Conservation (phyloP, 768 basidiomycete genomes). For the Rhizopogon roseolus region DNA sequence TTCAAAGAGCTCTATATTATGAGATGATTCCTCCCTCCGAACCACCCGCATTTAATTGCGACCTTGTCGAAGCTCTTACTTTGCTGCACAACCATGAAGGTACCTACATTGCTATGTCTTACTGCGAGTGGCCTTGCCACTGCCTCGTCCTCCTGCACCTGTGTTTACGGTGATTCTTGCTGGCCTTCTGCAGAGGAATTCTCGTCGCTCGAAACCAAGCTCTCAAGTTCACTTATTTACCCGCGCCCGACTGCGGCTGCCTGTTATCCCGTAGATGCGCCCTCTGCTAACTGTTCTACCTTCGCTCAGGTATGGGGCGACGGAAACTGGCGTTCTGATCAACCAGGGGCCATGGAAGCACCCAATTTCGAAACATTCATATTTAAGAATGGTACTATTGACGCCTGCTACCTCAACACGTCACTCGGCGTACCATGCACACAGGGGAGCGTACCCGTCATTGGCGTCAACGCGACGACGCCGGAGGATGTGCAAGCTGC, state of each 20-base stretch:
- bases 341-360: slow-evolving; percentile 35
- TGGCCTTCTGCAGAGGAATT: slow-evolving; percentile 38
- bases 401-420: slow-evolving; percentile 31
- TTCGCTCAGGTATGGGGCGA: slow-evolving; percentile 23
- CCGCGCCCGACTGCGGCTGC: slow-evolving; percentile 35
- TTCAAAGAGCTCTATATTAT: no score
- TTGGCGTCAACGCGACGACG: slow-evolving; percentile 17
- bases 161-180: slow-evolving; percentile 25
- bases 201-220: slow-evolving; percentile 23
- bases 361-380: slow-evolving; percentile 29
- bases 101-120: not conserved
- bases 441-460: slow-evolving; percentile 16
- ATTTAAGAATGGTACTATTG: slow-evolving; percentile 42
- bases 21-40: no score
- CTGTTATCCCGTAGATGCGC: slow-evolving; percentile 32
- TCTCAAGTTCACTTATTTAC: slow-evolving; percentile 41
- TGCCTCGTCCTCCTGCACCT: slow-evolving; percentile 25
- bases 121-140: not conserved
- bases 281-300: slow-evolving; percentile 35
- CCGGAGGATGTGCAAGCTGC: slow-evolving; percentile 15
- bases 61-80: slow-evolving; percentile 7
- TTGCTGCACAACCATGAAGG: slow-evolving; percentile 18
- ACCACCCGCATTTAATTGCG: no score
- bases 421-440: slow-evolving; percentile 13
- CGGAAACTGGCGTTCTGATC: slow-evolving; percentile 36